Evolutionary conservation across 495 filamentous ascomycete species (phyloP), one percentile per base, ranked within the genome.

Genomic region (Poronia punctata): DNA sequence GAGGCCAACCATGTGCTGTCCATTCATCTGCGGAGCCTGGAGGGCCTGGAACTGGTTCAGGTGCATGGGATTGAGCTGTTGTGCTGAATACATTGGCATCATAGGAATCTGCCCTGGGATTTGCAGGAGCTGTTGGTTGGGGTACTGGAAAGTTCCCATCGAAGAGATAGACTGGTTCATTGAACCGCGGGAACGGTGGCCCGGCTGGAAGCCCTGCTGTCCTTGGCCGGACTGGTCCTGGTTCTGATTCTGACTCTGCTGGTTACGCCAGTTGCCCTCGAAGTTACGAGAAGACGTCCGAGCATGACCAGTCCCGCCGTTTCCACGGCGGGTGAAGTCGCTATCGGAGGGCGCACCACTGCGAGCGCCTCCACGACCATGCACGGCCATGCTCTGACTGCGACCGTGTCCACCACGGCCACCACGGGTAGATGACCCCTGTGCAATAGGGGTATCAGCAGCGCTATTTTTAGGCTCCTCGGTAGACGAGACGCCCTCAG

Each of bases 191-290:
- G 78, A 64, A 43, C 93, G 88, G 63, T 98, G 92, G 22, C 88
- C 85, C 14, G 90, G 89, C 62, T 96, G 92, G 68, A 96, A 98
- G 23, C 81, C 80, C 39, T 80, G 83, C 53, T 82, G 81, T 35
- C 76, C 79, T 57, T 79, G 79, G 11, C 63, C 54, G 38, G 67
- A 63, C 54, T 72, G 72, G 16, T 66, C 67, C 47, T 78, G 74
- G 27, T 59, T 64, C 43, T 77, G 75, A 41, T 65, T 71, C 52
- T 83, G 83, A 56, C 78, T 80, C 46, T 85, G 52, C 30, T 55
- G 92, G 59, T 92, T 90, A 50, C 92, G 82, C 92, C 92, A 98
- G 63, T 98, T 97, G 47, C 88, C 79, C 46, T 98, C 93, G 62
- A 97, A 98, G 57, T 97, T 98, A 21, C 92, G 75, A 11, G 92